Conservation (phyloP, 371 early-diverging fungal genomes). For the Circinella minor region DNA sequence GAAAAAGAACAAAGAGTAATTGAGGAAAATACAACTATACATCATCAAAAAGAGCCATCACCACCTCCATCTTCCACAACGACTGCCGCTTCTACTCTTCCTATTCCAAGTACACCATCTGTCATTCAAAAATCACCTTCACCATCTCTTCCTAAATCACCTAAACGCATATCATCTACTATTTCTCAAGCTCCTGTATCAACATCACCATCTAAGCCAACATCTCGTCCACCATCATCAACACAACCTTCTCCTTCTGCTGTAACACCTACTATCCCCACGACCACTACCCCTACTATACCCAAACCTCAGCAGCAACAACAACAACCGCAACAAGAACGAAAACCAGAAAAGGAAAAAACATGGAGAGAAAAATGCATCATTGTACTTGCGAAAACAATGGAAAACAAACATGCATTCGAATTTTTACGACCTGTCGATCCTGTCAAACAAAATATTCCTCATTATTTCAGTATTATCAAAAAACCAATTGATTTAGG, state of each 20-base stretch:
- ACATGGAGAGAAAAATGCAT: conserved; percentile 36
- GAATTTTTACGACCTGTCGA: conserved; percentile 56
- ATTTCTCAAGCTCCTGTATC: too few species aligned
- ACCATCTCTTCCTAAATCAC: background rate
- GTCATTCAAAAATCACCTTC: background rate
- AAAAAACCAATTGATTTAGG: conserved; percentile 97
- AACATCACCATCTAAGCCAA: conserved; percentile 1
- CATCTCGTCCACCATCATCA: background rate
- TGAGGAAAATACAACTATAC: background rate
- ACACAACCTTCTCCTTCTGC: background rate
- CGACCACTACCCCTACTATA: background rate
- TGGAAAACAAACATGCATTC: conserved; percentile 39
- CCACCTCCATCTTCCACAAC: too few species aligned
- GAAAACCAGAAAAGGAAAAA: conserved; percentile 28
- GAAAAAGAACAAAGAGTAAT: background rate
- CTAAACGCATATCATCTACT: too few species aligned
- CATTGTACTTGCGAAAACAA: conserved; percentile 26
- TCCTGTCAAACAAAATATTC: conserved; percentile 47
- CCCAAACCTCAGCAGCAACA: background rate
- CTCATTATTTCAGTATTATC: conserved; percentile 82
- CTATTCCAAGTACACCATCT: background rate
- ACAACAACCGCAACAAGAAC: background rate
- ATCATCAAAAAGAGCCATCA: background rate
- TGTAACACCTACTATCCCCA: background rate
- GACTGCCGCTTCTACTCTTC: too few species aligned